Percentiles rank a stretch among this genome's conserved stretches.
Conservation (phyloP, 2,329 filamentous ascomycete species). For the Colletotrichum tropicale region DNA sequence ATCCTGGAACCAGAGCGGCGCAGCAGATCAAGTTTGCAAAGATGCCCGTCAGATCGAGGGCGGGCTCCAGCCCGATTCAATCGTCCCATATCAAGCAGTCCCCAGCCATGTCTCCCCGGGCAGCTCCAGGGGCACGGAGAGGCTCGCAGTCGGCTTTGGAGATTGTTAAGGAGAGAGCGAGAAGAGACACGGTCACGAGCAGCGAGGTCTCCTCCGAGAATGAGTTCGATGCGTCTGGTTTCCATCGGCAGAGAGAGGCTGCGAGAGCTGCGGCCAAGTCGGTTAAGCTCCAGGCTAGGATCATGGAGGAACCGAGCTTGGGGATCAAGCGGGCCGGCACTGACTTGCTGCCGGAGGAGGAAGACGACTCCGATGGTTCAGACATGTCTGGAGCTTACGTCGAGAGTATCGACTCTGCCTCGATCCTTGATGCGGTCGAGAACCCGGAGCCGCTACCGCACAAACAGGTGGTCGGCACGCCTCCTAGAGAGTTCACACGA, state of each 20-base stretch:
- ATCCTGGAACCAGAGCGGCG: slow-evolving; percentile 69
- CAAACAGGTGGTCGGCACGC: slow-evolving; percentile 66
- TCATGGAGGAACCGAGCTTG: slow-evolving; percentile 52
- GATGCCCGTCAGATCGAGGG: slow-evolving; percentile 86
- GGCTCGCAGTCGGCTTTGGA: slow-evolving; percentile 76
- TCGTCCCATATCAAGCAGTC: slow-evolving; percentile 66
- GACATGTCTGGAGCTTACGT: slow-evolving; percentile 70
- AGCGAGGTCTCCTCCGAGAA: slow-evolving; percentile 86
- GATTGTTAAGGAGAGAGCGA: slow-evolving; percentile 69
- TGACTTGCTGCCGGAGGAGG: slow-evolving; percentile 60
- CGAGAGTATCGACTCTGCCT: slow-evolving; percentile 72
- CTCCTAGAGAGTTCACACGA: slow-evolving; percentile 63
- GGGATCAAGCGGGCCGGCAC: slow-evolving; percentile 51
- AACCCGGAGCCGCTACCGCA: slow-evolving; percentile 60
- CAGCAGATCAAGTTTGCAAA: slow-evolving; percentile 96
- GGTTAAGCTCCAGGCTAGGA: slow-evolving; percentile 56
- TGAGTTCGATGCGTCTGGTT: slow-evolving; percentile 72
- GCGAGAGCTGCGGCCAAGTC: slow-evolving; percentile 61
- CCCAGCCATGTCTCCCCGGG: slow-evolving; percentile 50
- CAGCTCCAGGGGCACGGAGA: slow-evolving; percentile 54
- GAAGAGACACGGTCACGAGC: slow-evolving; percentile 79
- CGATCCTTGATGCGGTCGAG: slow-evolving; percentile 70
- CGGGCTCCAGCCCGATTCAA: slow-evolving; percentile 86
- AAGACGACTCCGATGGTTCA: slow-evolving; percentile 65
- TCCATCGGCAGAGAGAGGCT: slow-evolving; percentile 67